phyloP scores from a whole-genome alignment of 768 basidiomycete genomes.

The Kwoniella mangroviensis region DNA sequence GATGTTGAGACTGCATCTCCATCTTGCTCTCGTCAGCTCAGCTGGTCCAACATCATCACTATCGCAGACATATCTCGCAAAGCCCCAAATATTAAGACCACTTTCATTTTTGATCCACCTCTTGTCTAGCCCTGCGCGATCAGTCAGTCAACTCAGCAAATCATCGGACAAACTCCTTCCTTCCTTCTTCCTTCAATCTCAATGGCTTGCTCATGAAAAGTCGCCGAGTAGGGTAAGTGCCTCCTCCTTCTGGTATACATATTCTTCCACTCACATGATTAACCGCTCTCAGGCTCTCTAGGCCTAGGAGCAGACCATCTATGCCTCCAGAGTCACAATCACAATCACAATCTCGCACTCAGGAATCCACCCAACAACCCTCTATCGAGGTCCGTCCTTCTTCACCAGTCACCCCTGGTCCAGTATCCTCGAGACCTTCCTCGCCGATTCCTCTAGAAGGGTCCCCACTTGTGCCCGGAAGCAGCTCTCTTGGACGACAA shows the following conservation, averaged over 20 bases:
- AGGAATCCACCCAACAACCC: constrained; percentile 33
- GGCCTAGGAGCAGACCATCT: constrained; percentile 1
- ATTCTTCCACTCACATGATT: too few relatives aligned
- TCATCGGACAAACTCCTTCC: neutral
- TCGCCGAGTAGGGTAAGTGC: constrained; percentile 18
- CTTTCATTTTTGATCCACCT: too few relatives aligned
- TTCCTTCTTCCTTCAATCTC: neutral
- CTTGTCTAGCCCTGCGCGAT: neutral
- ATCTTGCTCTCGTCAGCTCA: constrained; percentile 6
- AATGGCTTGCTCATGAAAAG: constrained; percentile 9
- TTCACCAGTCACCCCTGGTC: neutral
- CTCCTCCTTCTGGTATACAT: neutral
- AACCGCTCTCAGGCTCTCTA: neutral
- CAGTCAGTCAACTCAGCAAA: neutral
- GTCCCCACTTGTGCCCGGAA: neutral
- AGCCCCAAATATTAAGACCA: too few relatives aligned
- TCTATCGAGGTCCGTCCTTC: constrained; percentile 21
- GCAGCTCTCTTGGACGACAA: neutral
- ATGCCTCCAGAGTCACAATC: neutral
- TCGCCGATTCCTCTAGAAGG: neutral
- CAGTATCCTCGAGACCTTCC: neutral
- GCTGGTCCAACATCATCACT: neutral
- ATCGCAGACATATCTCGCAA: too few relatives aligned
- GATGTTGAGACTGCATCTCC: neutral
- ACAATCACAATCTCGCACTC: neutral